Evolutionary conservation across 1,284 basidiomycete genomes (phyloP).

Genomic region (Trichosporon coremiiforme): DNA sequence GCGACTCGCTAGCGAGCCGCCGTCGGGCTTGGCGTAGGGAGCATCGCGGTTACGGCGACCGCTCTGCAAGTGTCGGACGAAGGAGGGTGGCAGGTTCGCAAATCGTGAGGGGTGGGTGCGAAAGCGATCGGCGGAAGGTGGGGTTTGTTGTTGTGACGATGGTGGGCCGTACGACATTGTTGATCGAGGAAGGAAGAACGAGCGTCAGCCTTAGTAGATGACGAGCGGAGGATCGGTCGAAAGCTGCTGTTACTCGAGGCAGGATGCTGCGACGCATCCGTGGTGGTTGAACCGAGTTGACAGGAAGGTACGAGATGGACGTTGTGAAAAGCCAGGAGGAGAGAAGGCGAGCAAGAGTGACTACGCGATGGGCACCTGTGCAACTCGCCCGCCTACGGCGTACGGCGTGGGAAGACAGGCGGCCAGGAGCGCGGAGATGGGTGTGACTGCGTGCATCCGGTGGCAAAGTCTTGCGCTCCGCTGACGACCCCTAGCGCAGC

Average conservation of each 20-base stretch:
- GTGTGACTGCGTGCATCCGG: neutral
- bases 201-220: conserved; percentile 14
- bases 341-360: neutral
- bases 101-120: conserved; percentile 19
- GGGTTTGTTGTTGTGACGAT: neutral
- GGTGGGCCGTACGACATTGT: neutral
- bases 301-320: conserved; percentile 5
- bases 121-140: conserved; percentile 8
- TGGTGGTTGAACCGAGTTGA: conserved; percentile 9
- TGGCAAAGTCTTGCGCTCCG: neutral
- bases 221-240: neutral
- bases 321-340: neutral
- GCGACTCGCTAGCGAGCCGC: conserved; percentile 28
- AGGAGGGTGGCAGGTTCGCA: conserved; percentile 7
- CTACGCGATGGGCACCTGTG: neutral
- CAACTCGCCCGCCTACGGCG: no score
- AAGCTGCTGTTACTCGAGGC: conserved; percentile 12
- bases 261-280: conserved; percentile 16
- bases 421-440: neutral
- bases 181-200: neutral
- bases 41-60: conserved; percentile 24
- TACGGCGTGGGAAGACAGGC: neutral
- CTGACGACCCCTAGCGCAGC: neutral
- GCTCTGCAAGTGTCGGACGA: conserved; percentile 3
- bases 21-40: conserved; percentile 32